Conservation (phyloP, 305 asterid genomes). For the Stenogyne calaminthoides region DNA sequence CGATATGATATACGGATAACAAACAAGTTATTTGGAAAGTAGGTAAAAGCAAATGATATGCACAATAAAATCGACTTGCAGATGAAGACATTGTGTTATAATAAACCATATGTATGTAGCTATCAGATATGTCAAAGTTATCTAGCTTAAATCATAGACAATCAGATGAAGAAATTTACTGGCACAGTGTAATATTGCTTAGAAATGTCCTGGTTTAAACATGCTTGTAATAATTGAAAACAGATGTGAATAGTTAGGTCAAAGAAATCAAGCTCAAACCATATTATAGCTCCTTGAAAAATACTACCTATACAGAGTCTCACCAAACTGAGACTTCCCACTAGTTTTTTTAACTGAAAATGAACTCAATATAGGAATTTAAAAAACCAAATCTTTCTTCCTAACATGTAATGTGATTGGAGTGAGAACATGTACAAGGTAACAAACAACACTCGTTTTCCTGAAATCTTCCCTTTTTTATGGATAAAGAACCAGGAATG, state of each 20-base stretch:
- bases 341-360: not conserved
- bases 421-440: no score
- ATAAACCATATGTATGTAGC: slow-evolving; percentile 1
- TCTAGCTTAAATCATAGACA: not conserved
- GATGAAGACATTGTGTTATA: slow-evolving; percentile 22
- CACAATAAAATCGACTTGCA: slow-evolving; percentile 4
- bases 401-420: not conserved
- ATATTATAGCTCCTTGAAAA: slow-evolving; percentile 11
- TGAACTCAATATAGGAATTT: not conserved
- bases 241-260: not conserved
- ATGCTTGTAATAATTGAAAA: not conserved
- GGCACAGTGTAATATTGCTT: not conserved
- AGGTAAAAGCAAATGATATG: slow-evolving; percentile 14
- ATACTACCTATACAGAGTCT: not conserved
- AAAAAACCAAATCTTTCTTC: not conserved
- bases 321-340: slow-evolving; percentile 10
- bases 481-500: not conserved
- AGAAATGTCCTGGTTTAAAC: slow-evolving; percentile 3
- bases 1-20: slow-evolving; percentile 10
- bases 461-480: not conserved
- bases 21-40: slow-evolving; percentile 23
- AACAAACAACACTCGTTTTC: not conserved
- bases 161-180: slow-evolving; percentile 12
- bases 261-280: slow-evolving; percentile 1
- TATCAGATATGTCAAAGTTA: not conserved